These are phyloP conservation scores for Carallia brachiata DNA, from an alignment of 345 rosid species.

Conservation along the genomic window DNA sequence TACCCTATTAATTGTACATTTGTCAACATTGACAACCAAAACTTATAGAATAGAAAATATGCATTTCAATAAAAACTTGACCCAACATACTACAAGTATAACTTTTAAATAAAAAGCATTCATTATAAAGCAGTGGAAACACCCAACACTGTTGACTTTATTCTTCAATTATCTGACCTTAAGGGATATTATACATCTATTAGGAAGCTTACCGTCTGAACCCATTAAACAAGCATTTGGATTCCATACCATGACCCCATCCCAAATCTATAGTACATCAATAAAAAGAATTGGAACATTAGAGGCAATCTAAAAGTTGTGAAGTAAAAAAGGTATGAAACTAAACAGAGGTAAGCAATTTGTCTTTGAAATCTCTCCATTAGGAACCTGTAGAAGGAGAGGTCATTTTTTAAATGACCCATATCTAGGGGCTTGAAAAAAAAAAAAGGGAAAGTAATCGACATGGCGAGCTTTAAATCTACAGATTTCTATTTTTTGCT, in stretches of 20 bases:
- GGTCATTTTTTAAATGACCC: slow-evolving; percentile 45
- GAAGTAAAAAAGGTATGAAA: slow-evolving; percentile 20
- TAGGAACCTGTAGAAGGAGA: slow-evolving; percentile 59
- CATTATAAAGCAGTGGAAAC: no score
- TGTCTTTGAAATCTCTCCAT: slow-evolving; percentile 62
- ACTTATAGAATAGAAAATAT: no score
- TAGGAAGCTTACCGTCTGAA: slow-evolving; percentile 25
- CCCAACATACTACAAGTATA: no score
- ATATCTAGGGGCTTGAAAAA: no score
- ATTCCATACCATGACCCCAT: slow-evolving; percentile 90
- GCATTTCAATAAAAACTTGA: no score
- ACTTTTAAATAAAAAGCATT: no score
- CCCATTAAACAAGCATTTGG: slow-evolving; percentile 51
- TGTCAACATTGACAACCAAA: no score
- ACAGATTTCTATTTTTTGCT: background rate
- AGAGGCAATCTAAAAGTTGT: background rate
- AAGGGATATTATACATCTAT: slow-evolving; percentile 21
- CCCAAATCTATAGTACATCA: slow-evolving; percentile 74
- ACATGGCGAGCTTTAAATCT: slow-evolving; percentile 14
- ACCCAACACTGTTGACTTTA: no score
- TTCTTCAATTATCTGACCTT: slow-evolving; percentile 37
- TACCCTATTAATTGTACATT: no score
- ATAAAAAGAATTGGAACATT: slow-evolving; percentile 1
- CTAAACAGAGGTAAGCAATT: slow-evolving; percentile 66
- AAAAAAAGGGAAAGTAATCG: slow-evolving; percentile 1